Base-by-base conservation (phyloP, 345 rosid genomes). In the Boechera divaricarpa region DNA sequence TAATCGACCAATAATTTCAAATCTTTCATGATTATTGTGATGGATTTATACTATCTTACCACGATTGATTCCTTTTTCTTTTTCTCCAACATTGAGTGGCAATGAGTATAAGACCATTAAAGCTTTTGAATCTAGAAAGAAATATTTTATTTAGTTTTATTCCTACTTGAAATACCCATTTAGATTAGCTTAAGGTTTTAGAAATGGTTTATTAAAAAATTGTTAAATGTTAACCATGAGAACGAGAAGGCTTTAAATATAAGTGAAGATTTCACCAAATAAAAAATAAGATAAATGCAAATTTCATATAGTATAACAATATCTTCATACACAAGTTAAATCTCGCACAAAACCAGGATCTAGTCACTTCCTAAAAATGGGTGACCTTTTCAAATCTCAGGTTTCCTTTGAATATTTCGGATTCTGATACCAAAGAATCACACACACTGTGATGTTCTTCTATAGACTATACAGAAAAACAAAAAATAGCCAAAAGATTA, bases 281-380 rank as follows among this genome's bases (percentile, higher is more conserved):
- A 16, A 36, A 29, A 28, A 41, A 18, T 18, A 38, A 63, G 41
- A 10, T 9, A 62, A 70, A 72, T 38, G 38, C 47, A 38, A n/a
- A 60, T 33, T 67, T 73, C 28, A 44, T 51, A 60, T 31, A 36
- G 13, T 63, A n/a, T 53, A 31, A 69, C 42, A 76, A 31, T 77
- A 41, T 77, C 45, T 77, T 71, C 48, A 57, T 57, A 72, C 77
- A 71, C 72, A 72, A 77, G 60, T 70, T 71, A 64, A 65, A 72
- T 51, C 62, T 66, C 73, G 28, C 81, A 72, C 81, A 78, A 72
- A 78, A 72, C 77, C 74, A 79, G 63, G 82, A 79, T 79, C 70
- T 61, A 5, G 78, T 79, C 82, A 79, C 78, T 51, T 21, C 78
- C 79, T 7, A 70, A 72, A 76, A 57, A 67, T 60, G 75, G 73